Evolutionary conservation across 75 land plant species (phyloP), one percentile per base, ranked within the genome.

Genomic region (Adiantum capillusveneris): DNA sequence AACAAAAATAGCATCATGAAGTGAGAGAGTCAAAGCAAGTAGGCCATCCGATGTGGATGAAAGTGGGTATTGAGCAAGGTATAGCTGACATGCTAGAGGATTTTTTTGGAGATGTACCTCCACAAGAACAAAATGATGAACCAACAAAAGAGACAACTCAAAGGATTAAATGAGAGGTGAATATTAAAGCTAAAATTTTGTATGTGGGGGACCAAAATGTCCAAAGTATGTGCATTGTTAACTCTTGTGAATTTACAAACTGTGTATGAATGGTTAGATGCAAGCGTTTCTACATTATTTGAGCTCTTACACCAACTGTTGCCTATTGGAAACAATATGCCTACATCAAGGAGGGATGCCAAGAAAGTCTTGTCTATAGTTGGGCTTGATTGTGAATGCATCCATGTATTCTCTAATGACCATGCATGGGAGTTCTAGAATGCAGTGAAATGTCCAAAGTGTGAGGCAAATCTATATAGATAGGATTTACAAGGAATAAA

Each of bases 361-460:
- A 74, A 73, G 29, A 62, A 56, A 16, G 29, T 79, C 1, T 58
- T 79, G 45, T 0, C 17, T 21, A 60, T 29, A 21, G 31, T 80
- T 29, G 70, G 75, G 0, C 28, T 72, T 0, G 42, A 53, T 14
- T 75, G 75, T 48, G 51, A 43, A 25, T 64, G 56, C 11, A 80
- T 75, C 17, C 56, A 81, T 72, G 75, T 58, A 1, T 80, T 65
- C 58, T 45, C 18, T 6, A 60, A 75, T 63, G 69, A 77, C 57
- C 77, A 68, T 31, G 56, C 64, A 0, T 65, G 69, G 12, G 71
- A 73, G 0, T 28, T 52, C 18, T 19, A 31, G 39, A 24, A 66
- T 11, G 7, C 0, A 0, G 51, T 55, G 0, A 17, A 2, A 2
- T 77, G 78, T 62, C 46, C 62, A n/a, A 52, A 25, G 21, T 77